These are phyloP conservation scores for Suhomyces kilbournensis DNA, from an alignment of 805 yeast species.

Conservation along the genomic window DNA sequence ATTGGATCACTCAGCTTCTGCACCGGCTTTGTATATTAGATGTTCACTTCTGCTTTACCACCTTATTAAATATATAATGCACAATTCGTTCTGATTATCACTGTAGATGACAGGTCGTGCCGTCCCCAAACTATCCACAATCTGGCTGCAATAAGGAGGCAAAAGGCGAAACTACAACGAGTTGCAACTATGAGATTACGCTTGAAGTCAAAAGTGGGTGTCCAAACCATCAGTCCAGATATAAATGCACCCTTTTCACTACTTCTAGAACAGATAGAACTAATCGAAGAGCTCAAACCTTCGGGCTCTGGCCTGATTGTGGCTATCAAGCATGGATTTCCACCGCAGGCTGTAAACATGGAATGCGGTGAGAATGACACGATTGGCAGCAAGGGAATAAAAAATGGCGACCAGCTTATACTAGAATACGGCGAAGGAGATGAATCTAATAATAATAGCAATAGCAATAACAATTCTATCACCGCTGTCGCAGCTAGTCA, in stretches of 20 bases:
- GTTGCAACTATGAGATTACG: slow-evolving; percentile 10
- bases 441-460: not conserved
- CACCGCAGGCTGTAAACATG: slow-evolving; percentile 48
- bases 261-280: slow-evolving; percentile 4
- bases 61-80: not conserved
- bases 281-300: slow-evolving; percentile 10
- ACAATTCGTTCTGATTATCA: not conserved
- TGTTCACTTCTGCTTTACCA: not conserved
- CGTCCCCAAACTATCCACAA: not conserved
- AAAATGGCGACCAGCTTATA: slow-evolving; percentile 58
- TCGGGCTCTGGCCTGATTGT: slow-evolving; percentile 2
- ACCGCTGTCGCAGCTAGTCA: too few species aligned
- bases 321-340: slow-evolving; percentile 54
- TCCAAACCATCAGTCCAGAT: slow-evolving; percentile 3
- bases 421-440: slow-evolving; percentile 22
- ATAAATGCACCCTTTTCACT: not conserved
- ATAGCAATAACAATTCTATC: too few species aligned
- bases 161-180: not conserved
- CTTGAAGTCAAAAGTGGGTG: slow-evolving; percentile 7
- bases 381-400: slow-evolving; percentile 45
- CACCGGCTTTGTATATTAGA: not conserved
- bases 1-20: not conserved
- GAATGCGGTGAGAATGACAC: slow-evolving; percentile 10
- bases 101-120: not conserved
- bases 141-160: not conserved